Base-by-base conservation (phyloP, 129 eudicot genomes). In the Centaurea solstitialis region DNA sequence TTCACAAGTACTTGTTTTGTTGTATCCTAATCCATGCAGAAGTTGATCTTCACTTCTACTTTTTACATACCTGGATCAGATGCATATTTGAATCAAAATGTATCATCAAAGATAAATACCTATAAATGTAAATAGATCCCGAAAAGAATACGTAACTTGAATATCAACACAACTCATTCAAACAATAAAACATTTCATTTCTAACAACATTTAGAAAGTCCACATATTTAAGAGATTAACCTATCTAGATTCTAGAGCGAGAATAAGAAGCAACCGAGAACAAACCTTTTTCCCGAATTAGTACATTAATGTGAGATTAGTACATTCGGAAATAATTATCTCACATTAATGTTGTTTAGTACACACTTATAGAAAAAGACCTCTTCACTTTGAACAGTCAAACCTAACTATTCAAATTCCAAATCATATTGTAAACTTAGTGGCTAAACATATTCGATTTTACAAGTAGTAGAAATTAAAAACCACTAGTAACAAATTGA, bases 31-130 rank as follows among this genome's bases (percentile, higher is more conserved):
- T 35, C 98, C 97, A 78, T 85, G 86, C 77, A 91, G 77, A 33
- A 94, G 93, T 86, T 94, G 98, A 65, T 86, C 74, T 73, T 94
- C 98, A 66, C 89, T 88, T 86, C 93, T 85, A 61, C 97, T 91
- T 81, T 94, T 94, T 4, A 90, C 95, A 79, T 91, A 90, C 87
- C 98, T 94, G 76, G 66, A 81, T 69, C 35, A 30, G 21, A 89
- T 47, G 57, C 79, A 70, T 24, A 50, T 6, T 57, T 40, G 24
- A 43, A 70, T 41, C 43, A 70, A 87, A 37, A 77, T 45, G 77
- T 53, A 70, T 67, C 33, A 20, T 67, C 21, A 12, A 7, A 73
- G 12, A 74, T 24, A 68, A 67, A 71, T 41, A 84, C 40, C 35
- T 5, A 26, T 9, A 22, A 61, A 74, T 11, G 6, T 26, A 64